phyloP scores from a whole-genome alignment of 2,329 filamentous ascomycete genomes.

The Aspergillus versicolor region DNA sequence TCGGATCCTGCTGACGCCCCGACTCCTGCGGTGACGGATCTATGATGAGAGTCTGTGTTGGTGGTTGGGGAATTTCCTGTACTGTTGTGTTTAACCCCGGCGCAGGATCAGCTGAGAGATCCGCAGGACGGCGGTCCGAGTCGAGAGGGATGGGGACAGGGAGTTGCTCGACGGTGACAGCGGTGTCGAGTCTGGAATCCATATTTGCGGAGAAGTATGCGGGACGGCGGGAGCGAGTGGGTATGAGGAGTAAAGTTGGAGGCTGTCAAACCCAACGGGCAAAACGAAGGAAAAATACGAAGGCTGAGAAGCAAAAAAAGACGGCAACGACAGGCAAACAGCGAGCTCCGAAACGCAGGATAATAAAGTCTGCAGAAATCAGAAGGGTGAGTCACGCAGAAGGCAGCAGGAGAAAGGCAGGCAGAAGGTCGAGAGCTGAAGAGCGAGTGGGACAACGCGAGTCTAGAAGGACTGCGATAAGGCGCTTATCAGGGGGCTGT shows the following conservation, averaged over 20 bases:
- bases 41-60: slow-evolving; percentile 4
- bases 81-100: slow-evolving; percentile 6
- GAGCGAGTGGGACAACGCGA: slow-evolving; percentile 8
- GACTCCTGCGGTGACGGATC: neutral
- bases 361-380: neutral
- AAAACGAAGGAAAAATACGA: neutral
- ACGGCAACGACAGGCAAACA: neutral
- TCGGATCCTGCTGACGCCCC: slow-evolving; percentile 1
- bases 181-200: slow-evolving; percentile 17
- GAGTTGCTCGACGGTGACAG: slow-evolving; percentile 16
- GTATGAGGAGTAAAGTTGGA: neutral
- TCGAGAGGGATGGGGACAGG: slow-evolving; percentile 17
- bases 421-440: slow-evolving; percentile 4
- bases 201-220: slow-evolving; percentile 10
- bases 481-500: slow-evolving; percentile 11
- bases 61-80: slow-evolving; percentile 12
- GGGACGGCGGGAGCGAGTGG: neutral
- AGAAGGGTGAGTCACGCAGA: slow-evolving; percentile 8
- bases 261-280: neutral
- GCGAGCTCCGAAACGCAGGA: neutral
- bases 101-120: neutral
- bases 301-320: neutral
- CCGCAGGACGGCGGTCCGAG: slow-evolving; percentile 5
- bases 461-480: slow-evolving; percentile 16
- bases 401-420: slow-evolving; percentile 13